phyloP scores from a whole-genome alignment of 345 rosid genomes.

The Boechera retrofracta region DNA sequence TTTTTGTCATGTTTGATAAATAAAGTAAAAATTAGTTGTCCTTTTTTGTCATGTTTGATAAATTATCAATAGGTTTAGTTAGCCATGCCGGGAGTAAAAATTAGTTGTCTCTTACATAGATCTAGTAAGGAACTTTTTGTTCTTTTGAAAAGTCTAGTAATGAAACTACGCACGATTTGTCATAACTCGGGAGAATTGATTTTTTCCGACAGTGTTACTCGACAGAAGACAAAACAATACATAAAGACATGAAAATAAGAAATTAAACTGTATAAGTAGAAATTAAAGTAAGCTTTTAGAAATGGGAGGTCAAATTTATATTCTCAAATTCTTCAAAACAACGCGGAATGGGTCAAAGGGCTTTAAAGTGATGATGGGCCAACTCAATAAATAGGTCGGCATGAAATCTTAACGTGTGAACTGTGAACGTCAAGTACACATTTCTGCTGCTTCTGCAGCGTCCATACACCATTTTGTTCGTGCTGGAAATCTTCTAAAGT shows the following conservation, averaged over 20 bases:
- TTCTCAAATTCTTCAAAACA: background rate
- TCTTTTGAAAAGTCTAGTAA: constrained; percentile 18
- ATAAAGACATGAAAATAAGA: too few species aligned
- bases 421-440: constrained; percentile 36
- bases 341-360: constrained; percentile 34
- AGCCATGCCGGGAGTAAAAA: background rate
- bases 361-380: constrained; percentile 19
- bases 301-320: constrained; percentile 14
- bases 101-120: background rate
- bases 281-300: background rate
- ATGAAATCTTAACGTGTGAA: constrained; percentile 33
- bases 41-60: background rate
- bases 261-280: too few species aligned
- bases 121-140: background rate
- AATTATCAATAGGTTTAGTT: background rate
- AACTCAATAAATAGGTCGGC: constrained; percentile 20
- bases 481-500: background rate
- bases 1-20: background rate
- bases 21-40: background rate
- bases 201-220: too few species aligned
- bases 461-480: constrained; percentile 30
- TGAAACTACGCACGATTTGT: background rate
- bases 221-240: too few species aligned
- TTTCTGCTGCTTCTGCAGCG: constrained; percentile 29
- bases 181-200: too few species aligned